Percentiles rank a stretch among this genome's conserved stretches.
Evolutionary conservation across 2,329 filamentous ascomycete genomes (phyloP).

Genomic region (Cytospora chrysosperma): DNA sequence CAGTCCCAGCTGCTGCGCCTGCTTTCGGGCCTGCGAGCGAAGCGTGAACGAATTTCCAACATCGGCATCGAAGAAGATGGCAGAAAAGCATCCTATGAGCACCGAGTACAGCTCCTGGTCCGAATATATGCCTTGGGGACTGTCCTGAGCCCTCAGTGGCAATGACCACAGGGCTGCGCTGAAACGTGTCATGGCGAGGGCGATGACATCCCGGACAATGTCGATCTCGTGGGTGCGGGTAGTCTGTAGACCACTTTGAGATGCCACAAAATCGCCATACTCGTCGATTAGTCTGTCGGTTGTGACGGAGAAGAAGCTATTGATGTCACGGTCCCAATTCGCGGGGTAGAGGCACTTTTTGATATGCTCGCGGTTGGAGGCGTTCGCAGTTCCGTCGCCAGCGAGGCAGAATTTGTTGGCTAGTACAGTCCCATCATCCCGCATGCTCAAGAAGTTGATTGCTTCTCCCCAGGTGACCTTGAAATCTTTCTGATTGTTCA

Average conservation of each 20-base stretch:
- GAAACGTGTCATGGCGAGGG: slow-evolving; percentile 54
- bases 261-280: neutral
- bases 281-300: neutral
- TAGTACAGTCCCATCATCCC: slow-evolving; percentile 19
- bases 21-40: slow-evolving; percentile 47
- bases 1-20: slow-evolving; percentile 37
- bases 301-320: neutral
- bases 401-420: slow-evolving; percentile 1
- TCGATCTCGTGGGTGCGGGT: slow-evolving; percentile 59
- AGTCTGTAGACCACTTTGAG: slow-evolving; percentile 31
- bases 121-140: slow-evolving; percentile 51
- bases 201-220: slow-evolving; percentile 51
- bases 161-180: slow-evolving; percentile 53
- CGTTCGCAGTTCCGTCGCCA: neutral
- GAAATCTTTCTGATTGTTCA: slow-evolving; percentile 55
- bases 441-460: slow-evolving; percentile 45
- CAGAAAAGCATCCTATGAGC: slow-evolving; percentile 56
- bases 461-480: slow-evolving; percentile 57
- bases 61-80: slow-evolving; percentile 58
- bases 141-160: slow-evolving; percentile 53
- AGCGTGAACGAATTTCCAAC: slow-evolving; percentile 57
- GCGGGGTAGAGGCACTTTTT: neutral
- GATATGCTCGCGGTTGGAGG: neutral
- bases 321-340: neutral
- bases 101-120: slow-evolving; percentile 58